Conservation (phyloP, 1,139 yeast species). For the Wickerhamiella infanticola region DNA sequence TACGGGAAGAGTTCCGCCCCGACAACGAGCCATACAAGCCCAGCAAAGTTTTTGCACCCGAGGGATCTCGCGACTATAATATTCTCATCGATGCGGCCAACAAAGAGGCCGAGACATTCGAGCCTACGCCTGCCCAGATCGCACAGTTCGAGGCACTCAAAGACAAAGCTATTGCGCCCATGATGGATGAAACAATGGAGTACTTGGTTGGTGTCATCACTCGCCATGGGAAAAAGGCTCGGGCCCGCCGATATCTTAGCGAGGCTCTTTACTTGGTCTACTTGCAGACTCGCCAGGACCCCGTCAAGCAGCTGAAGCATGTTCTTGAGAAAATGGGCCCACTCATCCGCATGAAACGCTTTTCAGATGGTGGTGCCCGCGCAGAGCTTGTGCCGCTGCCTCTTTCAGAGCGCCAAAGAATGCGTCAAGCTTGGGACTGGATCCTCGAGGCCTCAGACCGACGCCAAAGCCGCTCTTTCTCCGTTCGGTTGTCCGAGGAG, state of each 20-base stretch:
- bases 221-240: slow-evolving; percentile 81
- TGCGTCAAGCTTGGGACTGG: slow-evolving; percentile 81
- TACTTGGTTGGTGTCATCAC: slow-evolving; percentile 76
- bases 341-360: slow-evolving; percentile 58
- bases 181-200: slow-evolving; percentile 54
- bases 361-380: slow-evolving; percentile 77
- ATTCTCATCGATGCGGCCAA: slow-evolving; percentile 4
- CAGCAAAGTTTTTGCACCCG: slow-evolving; percentile 21
- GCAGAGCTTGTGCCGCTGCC: slow-evolving; percentile 71
- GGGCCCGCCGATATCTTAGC: slow-evolving; percentile 59
- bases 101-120: slow-evolving; percentile 9
- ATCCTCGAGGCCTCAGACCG: slow-evolving; percentile 69
- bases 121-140: slow-evolving; percentile 46
- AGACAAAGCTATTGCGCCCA: slow-evolving; percentile 42
- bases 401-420: slow-evolving; percentile 63
- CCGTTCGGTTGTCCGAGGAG: slow-evolving; percentile 87
- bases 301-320: slow-evolving; percentile 56
- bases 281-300: slow-evolving; percentile 56
- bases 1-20: slow-evolving; percentile 33
- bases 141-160: slow-evolving; percentile 37
- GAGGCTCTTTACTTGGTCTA: slow-evolving; percentile 72
- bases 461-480: slow-evolving; percentile 63
- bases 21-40: slow-evolving; percentile 22
- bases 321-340: slow-evolving; percentile 80
- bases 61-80: slow-evolving; percentile 12